phyloP scores from a whole-genome alignment of 1,284 basidiomycete species.

The Pyrrhoderma noxium region DNA sequence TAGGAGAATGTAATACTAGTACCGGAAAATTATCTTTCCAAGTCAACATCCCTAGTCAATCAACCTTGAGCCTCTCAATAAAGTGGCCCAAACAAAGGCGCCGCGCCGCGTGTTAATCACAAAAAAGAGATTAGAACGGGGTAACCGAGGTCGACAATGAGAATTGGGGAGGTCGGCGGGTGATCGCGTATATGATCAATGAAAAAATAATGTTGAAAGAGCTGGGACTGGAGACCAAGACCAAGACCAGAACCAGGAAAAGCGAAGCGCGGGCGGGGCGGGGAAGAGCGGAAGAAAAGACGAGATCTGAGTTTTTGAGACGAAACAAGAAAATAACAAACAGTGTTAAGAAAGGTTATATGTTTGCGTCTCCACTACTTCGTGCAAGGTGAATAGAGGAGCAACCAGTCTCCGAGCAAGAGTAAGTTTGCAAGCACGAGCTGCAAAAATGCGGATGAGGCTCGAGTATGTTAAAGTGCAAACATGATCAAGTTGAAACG shows the following conservation, averaged over 20 bases:
- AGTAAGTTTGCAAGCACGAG: constrained; percentile 14
- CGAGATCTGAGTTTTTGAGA: no score
- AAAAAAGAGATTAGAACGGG: no score
- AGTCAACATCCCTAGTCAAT: constrained; percentile 11
- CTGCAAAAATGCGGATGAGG: constrained; percentile 17
- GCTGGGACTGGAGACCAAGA: background rate
- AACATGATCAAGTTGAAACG: no score
- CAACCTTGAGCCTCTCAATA: constrained; percentile 7
- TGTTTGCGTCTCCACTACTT: background rate
- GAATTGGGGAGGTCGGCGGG: constrained; percentile 1
- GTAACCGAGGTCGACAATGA: background rate
- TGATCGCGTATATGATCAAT: constrained; percentile 12
- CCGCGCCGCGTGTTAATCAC: no score
- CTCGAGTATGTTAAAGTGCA: constrained; percentile 1
- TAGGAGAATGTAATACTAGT: constrained; percentile 1
- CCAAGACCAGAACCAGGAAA: no score
- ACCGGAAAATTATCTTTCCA: constrained; percentile 5
- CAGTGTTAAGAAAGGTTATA: no score
- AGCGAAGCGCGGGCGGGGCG: no score
- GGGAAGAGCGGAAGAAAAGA: no score
- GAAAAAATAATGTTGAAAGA: background rate
- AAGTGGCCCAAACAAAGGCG: no score
- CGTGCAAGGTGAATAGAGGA: background rate
- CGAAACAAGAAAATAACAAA: no score
- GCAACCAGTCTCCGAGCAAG: background rate